Percentiles rank a stretch among this genome's conserved stretches.
These are phyloP conservation scores for Leptomonas pyrrhocoris DNA, from an alignment of 208 protist species.

Conservation along the genomic window DNA sequence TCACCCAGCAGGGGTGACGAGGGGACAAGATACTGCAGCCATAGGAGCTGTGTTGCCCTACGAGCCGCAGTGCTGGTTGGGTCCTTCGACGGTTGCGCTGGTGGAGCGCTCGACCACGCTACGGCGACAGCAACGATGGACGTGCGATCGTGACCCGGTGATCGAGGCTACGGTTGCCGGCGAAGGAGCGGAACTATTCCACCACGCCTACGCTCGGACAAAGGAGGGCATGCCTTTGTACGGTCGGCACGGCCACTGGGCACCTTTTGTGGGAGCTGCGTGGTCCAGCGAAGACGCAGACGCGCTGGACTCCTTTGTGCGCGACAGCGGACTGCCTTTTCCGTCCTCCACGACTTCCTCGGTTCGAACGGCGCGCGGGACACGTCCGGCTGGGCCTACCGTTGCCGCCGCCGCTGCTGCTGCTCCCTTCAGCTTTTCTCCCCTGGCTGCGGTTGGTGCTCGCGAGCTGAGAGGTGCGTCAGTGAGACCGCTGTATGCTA, in stretches of 20 bases:
- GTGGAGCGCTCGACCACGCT: slow-evolving; percentile 57
- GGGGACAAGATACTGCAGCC: background rate
- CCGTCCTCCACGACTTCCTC: background rate
- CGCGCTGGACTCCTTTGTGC: slow-evolving; percentile 32
- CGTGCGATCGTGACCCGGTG: slow-evolving; percentile 67
- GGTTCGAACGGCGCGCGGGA: too few species aligned
- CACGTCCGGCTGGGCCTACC: background rate
- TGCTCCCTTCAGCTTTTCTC: background rate
- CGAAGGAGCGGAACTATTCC: background rate
- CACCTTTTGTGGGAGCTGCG: background rate
- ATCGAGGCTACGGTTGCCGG: slow-evolving; percentile 53
- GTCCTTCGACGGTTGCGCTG: slow-evolving; percentile 45
- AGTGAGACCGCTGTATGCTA: too few species aligned
- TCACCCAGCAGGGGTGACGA: background rate
- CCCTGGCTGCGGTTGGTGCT: background rate
- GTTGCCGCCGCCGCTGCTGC: background rate
- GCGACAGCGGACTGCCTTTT: slow-evolving; percentile 23
- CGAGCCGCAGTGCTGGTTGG: slow-evolving; percentile 58
- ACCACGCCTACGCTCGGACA: background rate
- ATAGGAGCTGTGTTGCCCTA: slow-evolving; percentile 20
- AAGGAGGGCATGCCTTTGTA: background rate
- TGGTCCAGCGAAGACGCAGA: slow-evolving; percentile 33
- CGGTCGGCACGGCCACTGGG: slow-evolving; percentile 15
- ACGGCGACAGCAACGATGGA: slow-evolving; percentile 64
- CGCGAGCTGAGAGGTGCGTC: background rate